Conservation (phyloP, 495 filamentous ascomycete genomes). For the Paragyromitra xinjiangensis region DNA sequence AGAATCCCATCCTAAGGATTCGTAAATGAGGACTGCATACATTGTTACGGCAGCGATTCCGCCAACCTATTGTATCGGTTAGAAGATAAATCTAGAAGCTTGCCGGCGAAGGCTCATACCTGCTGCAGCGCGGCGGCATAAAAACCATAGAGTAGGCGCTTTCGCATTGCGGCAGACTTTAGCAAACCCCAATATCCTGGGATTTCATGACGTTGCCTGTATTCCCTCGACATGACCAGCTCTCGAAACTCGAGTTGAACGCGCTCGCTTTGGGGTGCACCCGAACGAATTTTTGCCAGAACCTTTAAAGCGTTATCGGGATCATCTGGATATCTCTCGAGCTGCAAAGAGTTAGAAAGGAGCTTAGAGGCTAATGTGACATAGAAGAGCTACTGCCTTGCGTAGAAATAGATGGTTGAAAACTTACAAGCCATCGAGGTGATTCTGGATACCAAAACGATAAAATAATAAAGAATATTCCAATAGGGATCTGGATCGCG, state of each 20-base stretch:
- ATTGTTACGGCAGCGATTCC: constrained; percentile 54
- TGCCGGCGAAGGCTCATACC: constrained; percentile 43
- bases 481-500: constrained; percentile 59
- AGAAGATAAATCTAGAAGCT: background rate
- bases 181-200: constrained; percentile 58
- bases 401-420: background rate
- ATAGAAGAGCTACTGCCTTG: background rate
- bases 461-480: constrained; percentile 57
- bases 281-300: constrained; percentile 57
- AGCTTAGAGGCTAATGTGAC: no score
- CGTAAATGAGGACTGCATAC: constrained; percentile 60
- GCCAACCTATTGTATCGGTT: constrained; percentile 9
- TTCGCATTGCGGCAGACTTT: constrained; percentile 58
- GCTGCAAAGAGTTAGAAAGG: constrained; percentile 44
- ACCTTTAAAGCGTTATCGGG: constrained; percentile 56
- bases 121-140: constrained; percentile 59
- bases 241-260: constrained; percentile 60
- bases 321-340: constrained; percentile 60
- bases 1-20: constrained; percentile 59
- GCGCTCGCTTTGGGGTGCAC: constrained; percentile 54
- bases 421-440: constrained; percentile 27
- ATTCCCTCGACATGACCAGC: constrained; percentile 58
- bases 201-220: constrained; percentile 53
- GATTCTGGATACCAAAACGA: constrained; percentile 60
- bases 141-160: constrained; percentile 59